Conservation (phyloP, 768 basidiomycete species). For the Boletus vermiculosoides region DNA sequence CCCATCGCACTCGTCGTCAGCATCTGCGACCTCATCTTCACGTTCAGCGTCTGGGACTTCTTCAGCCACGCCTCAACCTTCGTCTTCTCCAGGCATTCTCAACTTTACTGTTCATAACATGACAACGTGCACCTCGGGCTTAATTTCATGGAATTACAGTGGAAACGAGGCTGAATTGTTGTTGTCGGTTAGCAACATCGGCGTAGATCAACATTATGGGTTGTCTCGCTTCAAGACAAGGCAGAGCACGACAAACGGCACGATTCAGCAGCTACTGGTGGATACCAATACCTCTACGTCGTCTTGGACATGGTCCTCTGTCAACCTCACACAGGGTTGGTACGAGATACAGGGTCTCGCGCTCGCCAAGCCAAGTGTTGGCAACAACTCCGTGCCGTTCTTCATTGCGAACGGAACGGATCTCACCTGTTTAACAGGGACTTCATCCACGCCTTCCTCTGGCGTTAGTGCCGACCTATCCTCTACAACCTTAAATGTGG, state of each 20-base stretch:
- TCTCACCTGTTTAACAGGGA: conserved; percentile 32
- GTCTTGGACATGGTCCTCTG: conserved; percentile 43
- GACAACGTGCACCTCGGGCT: conserved; percentile 35
- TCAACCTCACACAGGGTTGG: conserved; percentile 49
- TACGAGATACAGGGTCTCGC: conserved; percentile 37
- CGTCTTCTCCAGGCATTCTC: conserved; percentile 17
- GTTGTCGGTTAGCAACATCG: conserved; percentile 42
- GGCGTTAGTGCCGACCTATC: conserved; percentile 12
- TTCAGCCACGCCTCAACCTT: conserved; percentile 16
- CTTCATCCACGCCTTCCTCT: conserved; percentile 15
- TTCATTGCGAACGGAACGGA: conserved; percentile 38
- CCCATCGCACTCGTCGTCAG: not conserved
- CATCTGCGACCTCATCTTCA: conserved; percentile 8
- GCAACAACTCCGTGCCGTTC: conserved; percentile 31
- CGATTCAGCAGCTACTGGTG: conserved; percentile 28
- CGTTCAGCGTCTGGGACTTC: conserved; percentile 13
- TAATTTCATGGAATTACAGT: conserved; percentile 41
- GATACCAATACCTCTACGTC: conserved; percentile 22
- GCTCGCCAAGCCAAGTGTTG: not conserved
- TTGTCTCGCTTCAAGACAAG: conserved; percentile 6
- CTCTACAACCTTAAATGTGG: conserved; percentile 34
- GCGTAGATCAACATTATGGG: conserved; percentile 29
- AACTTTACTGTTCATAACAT: conserved; percentile 30
- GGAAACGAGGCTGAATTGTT: conserved; percentile 32
- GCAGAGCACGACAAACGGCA: not conserved